Evolutionary conservation across 2,329 filamentous ascomycete species (phyloP).

Genomic region (Cadophora sp.): DNA sequence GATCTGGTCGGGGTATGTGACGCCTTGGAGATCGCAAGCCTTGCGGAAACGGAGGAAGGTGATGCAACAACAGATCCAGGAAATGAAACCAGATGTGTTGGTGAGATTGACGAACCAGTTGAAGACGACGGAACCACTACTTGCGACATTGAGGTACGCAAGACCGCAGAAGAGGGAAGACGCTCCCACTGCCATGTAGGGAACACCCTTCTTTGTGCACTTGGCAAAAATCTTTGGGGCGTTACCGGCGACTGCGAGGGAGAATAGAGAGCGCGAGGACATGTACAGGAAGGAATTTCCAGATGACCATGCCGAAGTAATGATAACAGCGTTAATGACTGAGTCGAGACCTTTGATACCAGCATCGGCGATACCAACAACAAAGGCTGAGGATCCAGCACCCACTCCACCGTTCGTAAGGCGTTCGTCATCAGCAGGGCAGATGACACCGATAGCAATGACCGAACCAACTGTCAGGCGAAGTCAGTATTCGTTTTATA

Average conservation of each 20-base stretch:
- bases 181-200: conserved; percentile 54
- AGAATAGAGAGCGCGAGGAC: conserved; percentile 58
- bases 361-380: conserved; percentile 56
- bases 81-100: conserved; percentile 57
- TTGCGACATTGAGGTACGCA: conserved; percentile 56
- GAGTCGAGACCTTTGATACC: conserved; percentile 57
- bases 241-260: conserved; percentile 58
- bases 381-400: conserved; percentile 59
- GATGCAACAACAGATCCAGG: conserved; percentile 60
- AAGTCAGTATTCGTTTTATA: background rate
- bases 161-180: conserved; percentile 53
- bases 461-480: conserved; percentile 52
- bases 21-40: conserved; percentile 52
- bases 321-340: conserved; percentile 62
- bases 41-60: conserved; percentile 66
- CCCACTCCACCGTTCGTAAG: conserved; percentile 54
- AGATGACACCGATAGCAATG: conserved; percentile 66
- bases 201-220: conserved; percentile 58
- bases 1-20: conserved; percentile 47
- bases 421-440: conserved; percentile 57
- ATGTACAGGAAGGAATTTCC: conserved; percentile 62
- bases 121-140: conserved; percentile 55
- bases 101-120: conserved; percentile 63
- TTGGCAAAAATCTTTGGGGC: conserved; percentile 57
- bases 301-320: conserved; percentile 61